Base-by-base conservation (phyloP, 164 flowering plant species). In the Magnolia officinalis region DNA sequence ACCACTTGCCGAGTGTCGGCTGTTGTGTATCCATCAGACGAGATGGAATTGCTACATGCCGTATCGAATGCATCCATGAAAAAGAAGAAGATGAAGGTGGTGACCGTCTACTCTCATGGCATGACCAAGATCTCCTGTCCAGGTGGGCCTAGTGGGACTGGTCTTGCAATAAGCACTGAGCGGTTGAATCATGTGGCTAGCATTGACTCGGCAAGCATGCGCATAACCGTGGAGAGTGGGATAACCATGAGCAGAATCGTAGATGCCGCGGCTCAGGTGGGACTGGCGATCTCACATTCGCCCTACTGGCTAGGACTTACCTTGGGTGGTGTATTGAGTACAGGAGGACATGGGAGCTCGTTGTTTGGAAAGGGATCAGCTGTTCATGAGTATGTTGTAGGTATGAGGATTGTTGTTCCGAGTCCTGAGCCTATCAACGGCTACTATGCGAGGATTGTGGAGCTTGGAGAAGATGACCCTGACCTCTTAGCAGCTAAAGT, bases 61-160 rank as follows among this genome's bases (percentile, higher is more conserved):
- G 88, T 87, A 3, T 80, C 87, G 0, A 31, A 65, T 0, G 88
- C 88, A 0, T 74, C 88, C 49, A 78, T 16, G 79, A 52, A 69
- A 31, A 72, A 74, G 51, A 72, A 78, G 5, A 85, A 85, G 78
- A 87, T 84, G 76, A 85, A 85, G 72, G 90, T 79, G 10, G 84
- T 73, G 1, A 85, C 90, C 0, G 80, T 79, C 0, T 81, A n/a
- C 74, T 80, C 82, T 2, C 90, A 87, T 72, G 85, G 88, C 76
- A 81, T 85, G 14, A 84, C 90, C 0, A 87, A 83, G 70, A 78
- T 87, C 23, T 87, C 77, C 0, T 87, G 90, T 31, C 82, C 86
- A 0, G 88, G 82, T 19, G 89, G 45, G 6, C 45, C 45, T 5
- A 37, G 45, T 37, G 45, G 45, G 6, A 5, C 45, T 3, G 45